These are phyloP conservation scores for Emergomyces africanus DNA, from an alignment of 2,329 filamentous ascomycete species.

Conservation along the genomic window DNA sequence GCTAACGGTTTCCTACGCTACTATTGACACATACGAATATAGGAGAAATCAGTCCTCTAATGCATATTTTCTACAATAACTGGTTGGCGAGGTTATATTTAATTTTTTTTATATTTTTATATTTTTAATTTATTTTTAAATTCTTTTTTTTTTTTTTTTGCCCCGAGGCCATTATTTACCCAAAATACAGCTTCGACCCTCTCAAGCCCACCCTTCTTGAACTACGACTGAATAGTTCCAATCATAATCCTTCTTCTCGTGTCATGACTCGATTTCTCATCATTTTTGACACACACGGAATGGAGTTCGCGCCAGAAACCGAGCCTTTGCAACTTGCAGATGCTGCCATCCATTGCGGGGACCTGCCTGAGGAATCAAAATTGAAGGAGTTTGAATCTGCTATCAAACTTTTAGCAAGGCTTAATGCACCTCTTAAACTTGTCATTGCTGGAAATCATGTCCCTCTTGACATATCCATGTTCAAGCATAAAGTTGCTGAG, in stretches of 20 bases:
- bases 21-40: too few relatives aligned
- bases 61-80: too few relatives aligned
- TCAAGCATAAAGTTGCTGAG: constrained; percentile 22
- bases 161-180: too few relatives aligned
- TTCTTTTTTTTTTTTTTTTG: too few relatives aligned
- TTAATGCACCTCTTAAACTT: constrained; percentile 41
- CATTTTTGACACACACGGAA: constrained; percentile 36
- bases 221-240: too few relatives aligned
- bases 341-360: constrained; percentile 38
- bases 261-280: constrained; percentile 33
- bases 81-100: too few relatives aligned
- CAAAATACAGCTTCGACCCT: too few relatives aligned
- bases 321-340: background rate
- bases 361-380: constrained; percentile 30
- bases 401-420: constrained; percentile 29
- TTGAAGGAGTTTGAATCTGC: constrained; percentile 30
- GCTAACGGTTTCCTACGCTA: too few relatives aligned
- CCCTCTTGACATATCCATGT: constrained; percentile 27
- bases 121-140: too few relatives aligned
- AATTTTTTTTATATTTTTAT: too few relatives aligned
- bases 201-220: too few relatives aligned
- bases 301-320: constrained; percentile 11
- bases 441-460: constrained; percentile 46
- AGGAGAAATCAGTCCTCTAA: too few relatives aligned
- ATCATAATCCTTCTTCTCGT: background rate